Percentiles rank a stretch among this genome's conserved stretches.
Evolutionary conservation across 2,329 filamentous ascomycete species (phyloP).

Genomic region (Trichophyton schoenleinii): DNA sequence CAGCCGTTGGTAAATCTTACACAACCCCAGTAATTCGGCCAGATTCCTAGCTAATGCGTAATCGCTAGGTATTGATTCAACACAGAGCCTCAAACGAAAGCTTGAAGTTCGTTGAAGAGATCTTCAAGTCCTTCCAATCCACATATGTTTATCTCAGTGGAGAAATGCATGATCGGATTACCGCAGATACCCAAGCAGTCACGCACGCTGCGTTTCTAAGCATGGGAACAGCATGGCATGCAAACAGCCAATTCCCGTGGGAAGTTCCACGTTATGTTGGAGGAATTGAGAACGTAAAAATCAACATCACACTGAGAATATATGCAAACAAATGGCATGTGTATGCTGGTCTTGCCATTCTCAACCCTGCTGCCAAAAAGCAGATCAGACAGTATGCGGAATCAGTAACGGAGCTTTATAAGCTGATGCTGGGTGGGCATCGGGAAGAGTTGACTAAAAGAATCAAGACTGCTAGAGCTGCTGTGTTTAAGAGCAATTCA

Average conservation of each 20-base stretch:
- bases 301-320: conserved; percentile 93
- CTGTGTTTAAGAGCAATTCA: conserved; percentile 47
- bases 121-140: conserved; percentile 71
- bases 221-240: conserved; percentile 97
- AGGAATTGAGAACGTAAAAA: conserved; percentile 97
- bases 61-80: conserved; percentile 60
- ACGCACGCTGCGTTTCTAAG: conserved; percentile 93
- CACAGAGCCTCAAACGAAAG: conserved; percentile 72
- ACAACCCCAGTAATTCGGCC: conserved; percentile 3
- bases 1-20: conserved; percentile 64
- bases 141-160: conserved; percentile 81
- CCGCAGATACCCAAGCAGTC: conserved; percentile 93
- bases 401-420: conserved; percentile 87
- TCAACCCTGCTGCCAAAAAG: conserved; percentile 82
- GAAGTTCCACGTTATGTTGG: conserved; percentile 90
- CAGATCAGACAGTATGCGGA: conserved; percentile 92
- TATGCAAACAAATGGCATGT: conserved; percentile 99
- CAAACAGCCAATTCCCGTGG: conserved; percentile 93
- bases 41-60: neutral
- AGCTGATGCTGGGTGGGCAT: conserved; percentile 86
- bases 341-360: conserved; percentile 89
- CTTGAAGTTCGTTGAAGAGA: conserved; percentile 63
- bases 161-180: conserved; percentile 86
- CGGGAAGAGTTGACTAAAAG: conserved; percentile 58
- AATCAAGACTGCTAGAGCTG: conserved; percentile 66